Base-by-base conservation (phyloP, 768 basidiomycete species). In the Panaeolus cyanescens region DNA sequence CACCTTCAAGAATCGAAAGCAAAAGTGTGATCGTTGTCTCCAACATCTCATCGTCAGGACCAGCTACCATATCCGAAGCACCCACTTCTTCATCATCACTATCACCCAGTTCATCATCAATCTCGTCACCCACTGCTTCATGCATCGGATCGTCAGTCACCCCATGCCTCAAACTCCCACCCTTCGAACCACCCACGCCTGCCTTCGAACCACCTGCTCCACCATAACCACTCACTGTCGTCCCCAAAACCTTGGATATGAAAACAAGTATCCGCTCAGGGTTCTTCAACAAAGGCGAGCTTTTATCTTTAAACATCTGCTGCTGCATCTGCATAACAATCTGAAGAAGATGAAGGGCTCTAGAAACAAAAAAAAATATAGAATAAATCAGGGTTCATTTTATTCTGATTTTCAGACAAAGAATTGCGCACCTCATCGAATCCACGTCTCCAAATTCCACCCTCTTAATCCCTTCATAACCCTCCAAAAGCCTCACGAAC, bases 1-100 rank as follows among this genome's bases (percentile, higher is more conserved):
- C 66, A 94, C 96, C 91, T 86, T 96, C 95, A 30, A 98, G 80
- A 33, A 93, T 83, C 1, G 95, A 88, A 3, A 99, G 82, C 25
- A 99, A 75, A 0, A 97, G 74, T 61, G 89, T 91, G 20, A 97
- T 72, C 0, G 93, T 86, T 0, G 94, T 96, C 62, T 87, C 84
- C 0, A 83, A 78, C 79, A 96, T 84, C 59, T 90, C 89, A 32
- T 87, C 80, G 66, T 87, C 83, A 5, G 76, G 74, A 22, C 73
- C 74, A 50, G 79, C 71, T 5, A 68, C 67, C 25, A 77, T 78
- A 1, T 72, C 73, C 53, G 78, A 78, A 17, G 76, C 72, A 39
- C 75, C 80, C 25, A 89, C 87, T 63, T 83, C 80, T 13, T 88
- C 85, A 60, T 80, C 84, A 64, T 89, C 87, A 62, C 81, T 85